Percentiles rank a stretch among this genome's conserved stretches.
Evolutionary conservation across 495 filamentous ascomycete genomes (phyloP).

Genomic region (Parathielavia appendiculata): DNA sequence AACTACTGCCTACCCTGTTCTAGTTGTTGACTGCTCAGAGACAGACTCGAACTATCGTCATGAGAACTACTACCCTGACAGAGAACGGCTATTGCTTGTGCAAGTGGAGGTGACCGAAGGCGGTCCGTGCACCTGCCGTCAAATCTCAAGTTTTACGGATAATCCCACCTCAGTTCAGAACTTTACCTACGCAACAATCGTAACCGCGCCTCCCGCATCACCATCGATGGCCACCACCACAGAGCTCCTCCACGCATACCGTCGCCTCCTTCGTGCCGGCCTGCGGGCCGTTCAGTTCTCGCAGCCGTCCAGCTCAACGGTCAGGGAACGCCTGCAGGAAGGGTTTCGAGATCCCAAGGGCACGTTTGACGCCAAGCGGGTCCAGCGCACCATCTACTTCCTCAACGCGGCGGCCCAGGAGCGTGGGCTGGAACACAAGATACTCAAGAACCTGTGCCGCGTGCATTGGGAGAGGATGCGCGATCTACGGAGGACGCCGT

Average conservation of each 20-base stretch:
- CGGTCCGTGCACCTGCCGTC: too few species aligned
- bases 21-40: too few species aligned
- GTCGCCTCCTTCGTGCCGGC: conserved; percentile 65
- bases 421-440: conserved; percentile 70
- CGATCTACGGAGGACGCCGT: not conserved
- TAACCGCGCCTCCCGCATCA: too few species aligned
- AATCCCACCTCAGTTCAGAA: too few species aligned
- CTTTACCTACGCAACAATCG: too few species aligned
- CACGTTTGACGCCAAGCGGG: conserved; percentile 54
- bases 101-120: too few species aligned
- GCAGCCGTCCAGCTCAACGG: conserved; percentile 63
- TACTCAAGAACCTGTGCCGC: conserved; percentile 69
- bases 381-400: conserved; percentile 73
- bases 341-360: conserved; percentile 61
- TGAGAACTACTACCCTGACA: too few species aligned
- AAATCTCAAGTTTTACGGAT: too few species aligned
- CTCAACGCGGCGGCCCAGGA: conserved; percentile 60
- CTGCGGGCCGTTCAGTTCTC: conserved; percentile 79
- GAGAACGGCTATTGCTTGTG: too few species aligned
- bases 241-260: conserved; percentile 68
- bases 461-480: conserved; percentile 42
- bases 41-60: too few species aligned
- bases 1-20: too few species aligned
- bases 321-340: conserved; percentile 58
- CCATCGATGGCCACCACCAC: conserved; percentile 5